Percentiles rank a stretch among this genome's conserved stretches.
Conservation (phyloP, 805 yeast species). For the Spathaspora passalidarum region DNA sequence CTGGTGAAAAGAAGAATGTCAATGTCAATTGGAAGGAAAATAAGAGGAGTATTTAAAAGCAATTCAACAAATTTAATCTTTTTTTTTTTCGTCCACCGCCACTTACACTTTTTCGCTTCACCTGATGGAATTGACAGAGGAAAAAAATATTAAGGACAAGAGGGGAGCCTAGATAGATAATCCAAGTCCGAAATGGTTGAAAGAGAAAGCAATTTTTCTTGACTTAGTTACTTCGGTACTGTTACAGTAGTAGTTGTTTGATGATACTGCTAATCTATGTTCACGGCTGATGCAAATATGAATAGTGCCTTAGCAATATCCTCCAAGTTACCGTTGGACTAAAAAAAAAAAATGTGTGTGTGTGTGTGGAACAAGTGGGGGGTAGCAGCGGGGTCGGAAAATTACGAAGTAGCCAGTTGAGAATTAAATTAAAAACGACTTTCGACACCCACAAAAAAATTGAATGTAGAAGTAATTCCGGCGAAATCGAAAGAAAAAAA, state of each 20-base stretch:
- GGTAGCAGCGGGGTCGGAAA: constrained; percentile 1
- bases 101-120: not conserved
- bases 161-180: not conserved
- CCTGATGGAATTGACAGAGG: not conserved
- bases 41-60: not conserved
- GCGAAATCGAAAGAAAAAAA: not conserved
- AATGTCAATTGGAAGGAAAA: not conserved
- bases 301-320: no score
- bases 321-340: not conserved
- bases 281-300: no score
- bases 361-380: not conserved
- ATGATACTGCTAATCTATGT: no score
- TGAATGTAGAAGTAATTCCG: not conserved
- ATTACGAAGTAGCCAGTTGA: not conserved
- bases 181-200: no score
- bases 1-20: not conserved
- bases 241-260: no score
- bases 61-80: not conserved
- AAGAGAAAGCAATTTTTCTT: no score
- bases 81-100: not conserved
- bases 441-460: not conserved
- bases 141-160: not conserved
- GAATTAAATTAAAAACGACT: not conserved
- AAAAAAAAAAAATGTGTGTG: not conserved
- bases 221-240: no score